Conservation (phyloP, 371 early-diverging fungal species). For the Rhizopus arrhizus region DNA sequence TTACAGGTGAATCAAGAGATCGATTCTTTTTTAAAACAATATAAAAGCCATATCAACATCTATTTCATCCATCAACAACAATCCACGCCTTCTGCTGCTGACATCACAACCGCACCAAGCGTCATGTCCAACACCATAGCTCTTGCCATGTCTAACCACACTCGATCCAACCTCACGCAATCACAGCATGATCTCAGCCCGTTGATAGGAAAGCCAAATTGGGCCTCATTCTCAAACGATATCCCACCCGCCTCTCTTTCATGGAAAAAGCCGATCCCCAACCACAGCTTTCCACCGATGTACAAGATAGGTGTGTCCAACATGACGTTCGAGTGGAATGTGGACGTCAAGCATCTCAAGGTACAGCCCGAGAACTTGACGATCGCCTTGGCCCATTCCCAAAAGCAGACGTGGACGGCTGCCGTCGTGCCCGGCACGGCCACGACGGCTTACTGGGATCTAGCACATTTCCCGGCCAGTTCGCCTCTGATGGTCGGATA, state of each 20-base stretch:
- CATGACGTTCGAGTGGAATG: constrained; percentile 50
- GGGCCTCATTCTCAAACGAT: constrained; percentile 40
- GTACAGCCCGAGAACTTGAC: constrained; percentile 48
- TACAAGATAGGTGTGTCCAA: constrained; percentile 50
- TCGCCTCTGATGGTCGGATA: constrained; percentile 51
- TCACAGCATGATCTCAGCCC: constrained; percentile 36
- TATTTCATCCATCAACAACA: constrained; percentile 12
- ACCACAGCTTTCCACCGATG: constrained; percentile 46
- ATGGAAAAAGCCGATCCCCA: constrained; percentile 55
- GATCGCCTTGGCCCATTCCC: constrained; percentile 47
- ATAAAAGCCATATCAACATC: neutral
- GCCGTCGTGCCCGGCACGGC: constrained; percentile 46
- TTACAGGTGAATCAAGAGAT: neutral
- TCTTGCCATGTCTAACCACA: constrained; percentile 23
- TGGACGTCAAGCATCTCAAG: constrained; percentile 39
- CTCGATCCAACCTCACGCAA: constrained; percentile 35
- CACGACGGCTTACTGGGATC: constrained; percentile 47
- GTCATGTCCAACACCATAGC: constrained; percentile 14
- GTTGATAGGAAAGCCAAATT: constrained; percentile 44
- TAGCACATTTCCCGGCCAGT: constrained; percentile 34
- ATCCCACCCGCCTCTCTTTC: constrained; percentile 49
- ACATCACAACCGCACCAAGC: constrained; percentile 20
- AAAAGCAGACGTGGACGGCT: constrained; percentile 45
- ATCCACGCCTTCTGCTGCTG: constrained; percentile 11
- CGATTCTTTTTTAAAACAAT: neutral